Percentiles rank a stretch among this genome's conserved stretches.
phyloP scores from a whole-genome alignment of 1,284 basidiomycete species.

The Trametes polyzona region DNA sequence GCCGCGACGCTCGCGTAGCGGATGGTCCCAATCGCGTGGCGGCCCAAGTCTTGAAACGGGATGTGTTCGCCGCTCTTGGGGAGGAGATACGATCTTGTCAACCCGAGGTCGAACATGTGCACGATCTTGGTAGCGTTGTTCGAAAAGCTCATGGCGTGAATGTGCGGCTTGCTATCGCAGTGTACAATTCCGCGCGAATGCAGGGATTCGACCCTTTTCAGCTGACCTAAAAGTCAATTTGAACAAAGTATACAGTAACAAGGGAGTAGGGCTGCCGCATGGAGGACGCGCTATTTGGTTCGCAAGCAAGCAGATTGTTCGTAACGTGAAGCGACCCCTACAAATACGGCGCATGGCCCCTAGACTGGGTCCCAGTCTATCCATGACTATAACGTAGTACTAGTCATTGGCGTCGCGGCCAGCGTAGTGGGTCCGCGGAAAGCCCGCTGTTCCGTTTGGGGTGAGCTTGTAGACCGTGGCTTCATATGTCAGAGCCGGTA shows the following conservation, averaged over 20 bases:
- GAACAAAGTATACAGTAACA: neutral
- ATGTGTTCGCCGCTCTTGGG: constrained; percentile 18
- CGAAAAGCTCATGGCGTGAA: constrained; percentile 24
- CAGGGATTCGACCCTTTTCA: neutral
- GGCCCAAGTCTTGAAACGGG: constrained; percentile 7
- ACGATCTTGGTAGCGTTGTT: constrained; percentile 1
- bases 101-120: constrained; percentile 24
- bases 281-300: constrained; percentile 14
- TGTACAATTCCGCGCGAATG: constrained; percentile 21
- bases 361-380: constrained; percentile 23
- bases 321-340: constrained; percentile 20
- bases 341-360: constrained; percentile 17
- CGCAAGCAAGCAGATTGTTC: constrained; percentile 25
- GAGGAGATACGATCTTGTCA: constrained; percentile 15
- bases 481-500: too few relatives aligned
- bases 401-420: constrained; percentile 8
- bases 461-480: too few relatives aligned
- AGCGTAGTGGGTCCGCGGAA: constrained; percentile 12
- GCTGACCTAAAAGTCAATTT: neutral
- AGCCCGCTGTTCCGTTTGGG: too few relatives aligned
- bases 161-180: constrained; percentile 27
- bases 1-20: constrained; percentile 6
- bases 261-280: too few relatives aligned
- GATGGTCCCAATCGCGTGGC: constrained; percentile 9
- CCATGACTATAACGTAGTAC: constrained; percentile 26